These are phyloP conservation scores for Pythium plurisporium DNA, from an alignment of 352 stramenopile genomes.

Conservation along the genomic window DNA sequence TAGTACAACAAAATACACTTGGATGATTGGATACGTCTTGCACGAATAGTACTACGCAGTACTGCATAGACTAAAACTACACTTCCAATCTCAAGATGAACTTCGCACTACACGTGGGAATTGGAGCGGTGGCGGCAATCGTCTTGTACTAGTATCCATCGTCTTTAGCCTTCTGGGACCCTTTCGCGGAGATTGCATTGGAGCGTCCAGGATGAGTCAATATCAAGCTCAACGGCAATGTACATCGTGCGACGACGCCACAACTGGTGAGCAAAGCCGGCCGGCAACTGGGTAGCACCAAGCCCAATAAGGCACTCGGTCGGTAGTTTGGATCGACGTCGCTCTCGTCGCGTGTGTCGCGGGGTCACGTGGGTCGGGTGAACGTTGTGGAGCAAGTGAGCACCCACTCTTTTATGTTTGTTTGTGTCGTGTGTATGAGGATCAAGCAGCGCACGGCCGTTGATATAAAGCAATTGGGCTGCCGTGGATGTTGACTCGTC, in stretches of 20 bases:
- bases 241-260: constrained; percentile 35
- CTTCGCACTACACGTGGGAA: too few species aligned
- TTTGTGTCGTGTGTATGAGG: constrained; percentile 35
- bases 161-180: too few species aligned
- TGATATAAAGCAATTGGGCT: constrained; percentile 52
- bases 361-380: constrained; percentile 48
- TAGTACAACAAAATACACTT: too few species aligned
- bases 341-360: constrained; percentile 31
- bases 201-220: too few species aligned
- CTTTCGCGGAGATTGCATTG: too few species aligned
- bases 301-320: constrained; percentile 45
- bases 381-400: constrained; percentile 36
- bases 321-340: constrained; percentile 25
- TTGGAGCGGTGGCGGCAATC: too few species aligned
- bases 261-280: constrained; percentile 22
- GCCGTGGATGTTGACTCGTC: constrained; percentile 6
- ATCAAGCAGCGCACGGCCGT: constrained; percentile 49
- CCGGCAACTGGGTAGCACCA: constrained; percentile 27
- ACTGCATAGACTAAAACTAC: too few species aligned
- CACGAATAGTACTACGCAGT: too few species aligned
- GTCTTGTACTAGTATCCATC: too few species aligned
- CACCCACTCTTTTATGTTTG: constrained; percentile 22
- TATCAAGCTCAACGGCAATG: too few species aligned
- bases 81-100: too few species aligned
- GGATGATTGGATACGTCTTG: too few species aligned